Evolutionary conservation across 208 protist genomes (phyloP), one percentile per base, ranked within the genome.

Genomic region (Spongospora subterranea): DNA sequence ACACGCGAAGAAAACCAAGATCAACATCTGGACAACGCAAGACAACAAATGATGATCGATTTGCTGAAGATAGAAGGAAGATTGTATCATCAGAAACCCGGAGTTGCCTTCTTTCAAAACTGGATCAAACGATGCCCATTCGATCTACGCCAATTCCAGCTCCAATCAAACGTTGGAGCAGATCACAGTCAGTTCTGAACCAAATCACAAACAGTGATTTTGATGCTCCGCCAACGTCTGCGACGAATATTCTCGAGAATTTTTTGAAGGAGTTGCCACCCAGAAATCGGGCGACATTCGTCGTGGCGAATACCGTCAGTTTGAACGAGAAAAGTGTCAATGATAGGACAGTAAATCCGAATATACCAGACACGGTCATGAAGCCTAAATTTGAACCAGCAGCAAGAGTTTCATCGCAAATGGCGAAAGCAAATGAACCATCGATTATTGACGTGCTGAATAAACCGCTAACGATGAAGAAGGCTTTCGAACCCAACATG

Each of bases 161-260:
- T 40, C 71, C 71, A 40, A 82, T 82, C 6, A 20, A 6, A n/a
- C 6, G n/a, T 40, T 82, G 71, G 71, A n/a, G 35, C 35, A 6
- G 71, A 45, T 45, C 71, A 6, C 6, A 35, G n/a, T 82, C 71
- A 35, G 71, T 82, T 35, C 71, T 82, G n/a, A 82, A 82, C 71
- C 17, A 82, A n/a, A 35, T 82, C 35, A 6, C 17, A 39, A 6
- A 6, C 35, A 6, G 6, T n/a, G 50, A 60, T 24, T 29, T 29
- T 60, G 24, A 60, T 6, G 24, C 6, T 60, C 13, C 6, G 24
- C 13, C 50, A 24, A 60, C 50, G 24, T 24, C 6, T 29, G 13
- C 50, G 24, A 60, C 6, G 6, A 24, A 60, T 60, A 60, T 60
- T 29, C 6, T 60, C 50, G 50, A 60, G 24, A 24, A 60, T 60